A percentile compares a stretch with the other conserved stretches of the same genome.
phyloP scores from a whole-genome alignment of 2,329 filamentous ascomycete species.

The Phyllosticta capitalensis region DNA sequence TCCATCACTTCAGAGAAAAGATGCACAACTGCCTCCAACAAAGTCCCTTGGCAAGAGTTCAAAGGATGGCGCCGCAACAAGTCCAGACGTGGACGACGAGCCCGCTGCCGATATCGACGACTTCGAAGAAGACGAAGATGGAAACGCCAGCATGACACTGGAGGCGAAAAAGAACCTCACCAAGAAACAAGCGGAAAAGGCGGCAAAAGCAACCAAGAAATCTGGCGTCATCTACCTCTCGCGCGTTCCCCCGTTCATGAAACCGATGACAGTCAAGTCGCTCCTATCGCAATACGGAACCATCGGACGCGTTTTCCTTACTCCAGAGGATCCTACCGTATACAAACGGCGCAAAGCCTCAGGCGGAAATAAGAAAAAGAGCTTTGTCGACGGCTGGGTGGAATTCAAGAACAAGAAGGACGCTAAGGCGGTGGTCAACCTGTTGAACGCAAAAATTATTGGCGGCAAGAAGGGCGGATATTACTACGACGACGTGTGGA shows the following conservation, averaged over 20 bases:
- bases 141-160: background rate
- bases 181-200: constrained; percentile 48
- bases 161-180: constrained; percentile 15
- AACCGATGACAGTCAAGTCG: constrained; percentile 65
- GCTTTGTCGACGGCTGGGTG: constrained; percentile 79
- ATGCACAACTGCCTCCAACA: constrained; percentile 15
- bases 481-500: constrained; percentile 84
- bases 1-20: background rate
- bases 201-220: constrained; percentile 57
- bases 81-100: constrained; percentile 9
- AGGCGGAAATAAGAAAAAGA: constrained; percentile 75
- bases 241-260: constrained; percentile 81
- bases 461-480: constrained; percentile 76
- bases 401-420: constrained; percentile 70
- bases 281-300: constrained; percentile 66
- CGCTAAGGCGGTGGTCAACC: constrained; percentile 65
- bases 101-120: constrained; percentile 21
- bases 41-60: constrained; percentile 11
- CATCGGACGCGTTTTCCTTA: constrained; percentile 69
- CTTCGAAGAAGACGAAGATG: constrained; percentile 17
- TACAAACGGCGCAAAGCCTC: constrained; percentile 58
- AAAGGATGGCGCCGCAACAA: background rate
- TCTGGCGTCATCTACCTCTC: constrained; percentile 79
- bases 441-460: constrained; percentile 67
- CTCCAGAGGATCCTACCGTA: constrained; percentile 60